Evolutionary conservation across 2,329 filamentous ascomycete genomes (phyloP).

Genomic region (Stagonosporopsis tanaceti): DNA sequence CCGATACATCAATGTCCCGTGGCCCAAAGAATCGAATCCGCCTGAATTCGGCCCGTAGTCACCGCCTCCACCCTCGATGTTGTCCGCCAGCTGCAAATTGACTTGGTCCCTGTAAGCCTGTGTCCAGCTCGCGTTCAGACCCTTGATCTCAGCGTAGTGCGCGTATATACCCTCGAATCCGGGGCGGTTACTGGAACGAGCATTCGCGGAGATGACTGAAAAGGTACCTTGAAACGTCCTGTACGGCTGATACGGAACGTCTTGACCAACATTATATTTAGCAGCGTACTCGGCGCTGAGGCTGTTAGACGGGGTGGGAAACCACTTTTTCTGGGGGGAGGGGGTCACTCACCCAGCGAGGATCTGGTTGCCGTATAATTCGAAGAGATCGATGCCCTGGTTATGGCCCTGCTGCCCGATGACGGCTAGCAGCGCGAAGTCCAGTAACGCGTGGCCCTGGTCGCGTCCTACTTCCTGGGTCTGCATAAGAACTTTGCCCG

Average conservation of each 20-base stretch:
- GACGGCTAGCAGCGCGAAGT: constrained; percentile 51
- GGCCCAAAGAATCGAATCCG: background rate
- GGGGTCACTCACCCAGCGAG: background rate
- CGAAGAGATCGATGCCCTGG: background rate
- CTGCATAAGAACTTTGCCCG: constrained; percentile 48
- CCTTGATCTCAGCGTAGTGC: background rate
- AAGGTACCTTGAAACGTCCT: too few species aligned
- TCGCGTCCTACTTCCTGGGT: constrained; percentile 56
- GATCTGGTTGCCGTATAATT: background rate
- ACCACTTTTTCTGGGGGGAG: too few species aligned
- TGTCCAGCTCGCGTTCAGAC: background rate
- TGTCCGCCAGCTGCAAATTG: background rate
- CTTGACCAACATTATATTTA: too few species aligned
- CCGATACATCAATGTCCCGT: background rate
- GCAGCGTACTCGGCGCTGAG: too few species aligned
- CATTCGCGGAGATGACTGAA: too few species aligned
- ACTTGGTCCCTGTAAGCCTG: background rate
- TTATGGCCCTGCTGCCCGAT: constrained; percentile 48
- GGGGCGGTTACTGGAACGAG: background rate
- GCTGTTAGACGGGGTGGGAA: too few species aligned
- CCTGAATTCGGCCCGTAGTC: background rate
- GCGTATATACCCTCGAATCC: background rate
- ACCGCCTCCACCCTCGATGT: background rate
- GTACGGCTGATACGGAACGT: too few species aligned
- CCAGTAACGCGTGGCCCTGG: constrained; percentile 56